Evolutionary conservation across 306 rosid species (phyloP), one percentile per base, ranked within the genome.

Genomic region (Fragaria vesca): DNA sequence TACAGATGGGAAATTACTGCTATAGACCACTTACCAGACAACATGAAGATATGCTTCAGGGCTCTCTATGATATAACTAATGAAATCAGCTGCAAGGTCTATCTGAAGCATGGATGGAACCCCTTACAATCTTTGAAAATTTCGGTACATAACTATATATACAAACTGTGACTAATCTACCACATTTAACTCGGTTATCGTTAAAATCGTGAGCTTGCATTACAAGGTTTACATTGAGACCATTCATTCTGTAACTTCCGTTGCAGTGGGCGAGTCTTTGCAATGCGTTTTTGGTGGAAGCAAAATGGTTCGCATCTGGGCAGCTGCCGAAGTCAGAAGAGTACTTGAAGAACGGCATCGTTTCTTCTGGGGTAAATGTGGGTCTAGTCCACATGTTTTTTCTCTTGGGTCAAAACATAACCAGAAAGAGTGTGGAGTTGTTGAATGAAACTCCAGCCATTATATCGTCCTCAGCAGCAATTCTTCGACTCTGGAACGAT

Each of bases 401-500:
- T 76, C 78, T 90, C 5, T 72, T 92, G 77, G 96, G 96, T 17
- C 69, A 89, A 73, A 80, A 84, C 46, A 67, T 89, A 55, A 85
- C 72, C 40, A 36, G 61, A 0, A 32, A 82, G 55, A 90, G 79
- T 30, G 77, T 87, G 36, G 8, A 82, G 4, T 79, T 73, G 47
- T 32, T 89, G 68, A 86, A 90, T 6, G 42, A 17, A 3, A 70
- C 43, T 73, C 90, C 89, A 24, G 42, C 10, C 66, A 80, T 92
- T 4, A 72, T 86, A 34, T 78, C 91, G 28, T 92, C 88, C 0
- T 10, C 81, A 1, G 92, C 93, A 12, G 79, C 88, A 18, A 85
- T 92, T 72, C 86, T 90, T 46, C 81, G 32, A 30, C 97, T 90
- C 45, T 92, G 96, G 93, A 93, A 92, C 71, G 97, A 90, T 74